Base-by-base conservation (phyloP, 352 stramenopile species). In the Thalassiosira exigua region DNA sequence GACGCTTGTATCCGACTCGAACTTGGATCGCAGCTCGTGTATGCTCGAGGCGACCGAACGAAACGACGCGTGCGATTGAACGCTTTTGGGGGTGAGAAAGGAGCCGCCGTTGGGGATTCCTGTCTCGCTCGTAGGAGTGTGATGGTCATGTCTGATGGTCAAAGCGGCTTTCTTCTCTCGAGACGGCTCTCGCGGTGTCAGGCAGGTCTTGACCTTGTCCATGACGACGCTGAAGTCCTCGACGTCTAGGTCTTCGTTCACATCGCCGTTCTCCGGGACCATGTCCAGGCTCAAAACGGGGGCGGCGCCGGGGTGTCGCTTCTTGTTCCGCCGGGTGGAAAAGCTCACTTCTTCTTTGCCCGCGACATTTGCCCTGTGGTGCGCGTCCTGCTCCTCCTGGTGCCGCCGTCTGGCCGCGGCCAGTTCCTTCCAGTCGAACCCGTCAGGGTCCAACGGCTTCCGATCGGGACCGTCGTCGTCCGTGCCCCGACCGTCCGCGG, bases 361-460 rank as follows among this genome's bases (percentile, higher is more conserved):
- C n/a, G 11, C n/a, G 11, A n/a, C 11, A 17, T 48, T 11, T n/a
- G 39, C 11, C n/a, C 11, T 17, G 39, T n/a, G 11, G 11, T 11
- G 39, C 11, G 39, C 39, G 39, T 48, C 39, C 11, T 17, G 11
- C 11, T 17, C n/a, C 11, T 48, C 39, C 39, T 48, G 11, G 26
- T 64, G 9, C 39, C 1, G 17, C n/a, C n/a, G n/a, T n/a, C n/a
- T n/a, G n/a, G n/a, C 22, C 7, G 24, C 17, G 21, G 12, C 57
- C 24, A 68, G 24, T 4, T 79, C 70, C 22, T 79, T 79, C 70
- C 70, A 79, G 27, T 68, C 70, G 54, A 72, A 65, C 30, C 70
- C 70, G 51, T 79, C 70, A 19, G 69, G 69, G 24, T 77, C 69
- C 12, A 70, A 32, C 14, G 44, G 62, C 22, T 66, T 71, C 19